Percentiles rank a stretch among this genome's conserved stretches.
Conservation (phyloP, 2,329 filamentous ascomycete species). For the Ascochyta rabiei region DNA sequence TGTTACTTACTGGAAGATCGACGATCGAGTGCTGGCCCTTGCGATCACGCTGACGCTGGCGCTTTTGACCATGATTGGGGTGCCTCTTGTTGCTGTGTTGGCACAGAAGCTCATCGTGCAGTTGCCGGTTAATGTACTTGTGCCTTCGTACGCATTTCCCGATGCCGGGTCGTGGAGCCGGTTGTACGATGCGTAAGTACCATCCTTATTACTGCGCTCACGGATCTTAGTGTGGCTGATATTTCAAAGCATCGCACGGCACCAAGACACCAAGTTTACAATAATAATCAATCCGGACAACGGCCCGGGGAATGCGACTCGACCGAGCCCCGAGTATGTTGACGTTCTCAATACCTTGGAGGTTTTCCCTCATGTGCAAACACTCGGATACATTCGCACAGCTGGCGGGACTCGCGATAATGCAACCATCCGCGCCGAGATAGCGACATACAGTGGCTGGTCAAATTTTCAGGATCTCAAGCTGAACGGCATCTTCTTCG, state of each 20-base stretch:
- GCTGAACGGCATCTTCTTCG: conserved; percentile 58
- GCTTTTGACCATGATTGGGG: conserved; percentile 22
- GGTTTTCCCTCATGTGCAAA: conserved; percentile 53
- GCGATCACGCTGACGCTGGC: conserved; percentile 31
- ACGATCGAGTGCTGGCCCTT: conserved; percentile 26
- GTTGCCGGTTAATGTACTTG: conserved; percentile 46
- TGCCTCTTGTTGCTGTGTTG: conserved; percentile 30
- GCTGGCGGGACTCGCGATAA: conserved; percentile 47
- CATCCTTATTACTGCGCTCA: neutral
- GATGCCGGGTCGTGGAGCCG: conserved; percentile 48
- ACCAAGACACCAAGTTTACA: conserved; percentile 55
- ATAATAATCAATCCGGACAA: conserved; percentile 56
- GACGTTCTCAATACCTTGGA: conserved; percentile 50
- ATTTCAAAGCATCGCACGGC: conserved; percentile 20
- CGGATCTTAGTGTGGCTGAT: neutral
- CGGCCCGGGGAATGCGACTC: conserved; percentile 49
- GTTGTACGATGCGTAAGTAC: conserved; percentile 26
- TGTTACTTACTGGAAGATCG: conserved; percentile 6
- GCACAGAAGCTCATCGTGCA: conserved; percentile 29
- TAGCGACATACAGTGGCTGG: conserved; percentile 57
- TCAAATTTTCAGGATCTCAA: conserved; percentile 37
- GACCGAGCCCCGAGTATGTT: conserved; percentile 53
- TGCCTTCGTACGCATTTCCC: conserved; percentile 58
- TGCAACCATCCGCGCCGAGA: conserved; percentile 43
- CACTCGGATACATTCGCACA: conserved; percentile 58